These are phyloP conservation scores for Amaranthus cruentus DNA, from an alignment of 148 eudicot species.

Conservation along the genomic window DNA sequence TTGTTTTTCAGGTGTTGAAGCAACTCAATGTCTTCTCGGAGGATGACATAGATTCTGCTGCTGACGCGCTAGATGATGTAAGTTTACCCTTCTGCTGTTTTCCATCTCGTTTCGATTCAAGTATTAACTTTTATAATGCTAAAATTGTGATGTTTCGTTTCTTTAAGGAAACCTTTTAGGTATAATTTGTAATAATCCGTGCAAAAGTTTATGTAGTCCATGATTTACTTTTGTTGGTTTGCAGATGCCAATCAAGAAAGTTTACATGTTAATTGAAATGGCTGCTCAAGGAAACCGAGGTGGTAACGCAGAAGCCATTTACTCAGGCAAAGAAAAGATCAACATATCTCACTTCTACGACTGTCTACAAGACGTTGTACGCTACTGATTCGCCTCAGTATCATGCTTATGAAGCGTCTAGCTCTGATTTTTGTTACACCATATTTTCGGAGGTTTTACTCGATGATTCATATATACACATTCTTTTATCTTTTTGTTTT, in stretches of 20 bases:
- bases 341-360: slow-evolving; percentile 75
- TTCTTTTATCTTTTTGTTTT: too few species aligned
- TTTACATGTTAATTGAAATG: slow-evolving; percentile 89
- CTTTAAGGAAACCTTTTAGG: neutral
- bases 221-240: neutral
- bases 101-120: neutral
- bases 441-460: too few species aligned
- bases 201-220: neutral
- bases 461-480: too few species aligned
- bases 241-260: slow-evolving; percentile 86
- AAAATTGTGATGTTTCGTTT: neutral
- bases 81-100: slow-evolving; percentile 24
- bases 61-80: slow-evolving; percentile 86
- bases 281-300: slow-evolving; percentile 95
- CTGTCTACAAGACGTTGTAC: slow-evolving; percentile 74
- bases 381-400: slow-evolving; percentile 32
- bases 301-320: slow-evolving; percentile 81
- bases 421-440: too few species aligned
- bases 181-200: neutral
- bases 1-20: slow-evolving; percentile 53
- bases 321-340: slow-evolving; percentile 74
- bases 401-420: too few species aligned
- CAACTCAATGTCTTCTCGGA: slow-evolving; percentile 80
- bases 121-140: neutral
- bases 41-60: slow-evolving; percentile 77